Evolutionary conservation across 768 basidiomycete species (phyloP), one percentile per base, ranked within the genome.

Genomic region (Boletus huronensis): DNA sequence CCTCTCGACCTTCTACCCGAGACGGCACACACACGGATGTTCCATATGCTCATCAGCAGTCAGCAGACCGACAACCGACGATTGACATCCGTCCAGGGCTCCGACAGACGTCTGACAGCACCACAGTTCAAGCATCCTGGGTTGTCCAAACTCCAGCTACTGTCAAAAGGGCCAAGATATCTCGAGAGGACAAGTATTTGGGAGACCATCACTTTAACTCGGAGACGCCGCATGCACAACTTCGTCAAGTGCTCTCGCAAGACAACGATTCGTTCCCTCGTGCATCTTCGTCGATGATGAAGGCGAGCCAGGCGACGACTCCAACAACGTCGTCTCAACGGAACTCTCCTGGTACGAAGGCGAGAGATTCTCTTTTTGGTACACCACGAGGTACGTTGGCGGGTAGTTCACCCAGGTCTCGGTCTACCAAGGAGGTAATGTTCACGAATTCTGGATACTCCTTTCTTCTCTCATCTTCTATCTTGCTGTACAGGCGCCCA

Each of bases 201-300:
- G 59, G 59, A 32, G 61, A 58, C 17, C 60, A 62, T 39, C 64
- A 58, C 9, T 48, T 49, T 1, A 34, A 43, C 26, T 39, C 58
- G 39, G 69, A 70, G 21, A 63, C 60, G 5, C 55, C 63, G 0
- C 69, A 69, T 40, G 46, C 53, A 14, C 67, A 71, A 29, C 59
- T 71, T 47, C 70, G 71, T 13, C 60, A 72, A 49, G 61, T 71
- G 32, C 71, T 71, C 35, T 72, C 70, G 26, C 61, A 71, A 46
- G 69, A 71, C 9, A 48, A 57, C 3, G 61, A 61, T 19, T 35
- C 55, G 6, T 60, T 60, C n/a, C 69, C 60, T 48, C 68, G 64
- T 41, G 39, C 58, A 31, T 52, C 60, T 19, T 69, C 62, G 17
- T 64, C 62, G 32, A 65, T 67, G 57, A 68, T 69, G 64, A 70